Percentiles rank a stretch among this genome's conserved stretches.
Evolutionary conservation across 768 basidiomycete genomes (phyloP).

Genomic region (Leccinum disarticulatum): DNA sequence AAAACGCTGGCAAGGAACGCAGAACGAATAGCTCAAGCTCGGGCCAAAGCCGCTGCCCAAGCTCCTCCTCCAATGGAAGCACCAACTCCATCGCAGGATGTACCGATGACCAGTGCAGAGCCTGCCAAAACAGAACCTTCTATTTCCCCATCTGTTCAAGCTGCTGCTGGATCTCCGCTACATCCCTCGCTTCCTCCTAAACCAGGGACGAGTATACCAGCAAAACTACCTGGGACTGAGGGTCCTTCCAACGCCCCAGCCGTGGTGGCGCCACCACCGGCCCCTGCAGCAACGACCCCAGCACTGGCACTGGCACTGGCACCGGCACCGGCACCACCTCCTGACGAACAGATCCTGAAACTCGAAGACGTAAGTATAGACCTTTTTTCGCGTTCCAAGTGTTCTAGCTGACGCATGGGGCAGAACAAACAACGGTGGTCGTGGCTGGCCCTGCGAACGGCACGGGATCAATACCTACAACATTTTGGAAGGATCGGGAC

Average conservation of each 20-base stretch:
- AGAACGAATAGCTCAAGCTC: conserved; percentile 38
- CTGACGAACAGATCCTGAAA: conserved; percentile 53
- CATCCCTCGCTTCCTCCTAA: conserved; percentile 75
- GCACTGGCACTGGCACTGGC: conserved; percentile 10
- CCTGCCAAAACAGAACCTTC: conserved; percentile 21
- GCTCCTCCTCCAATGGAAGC: conserved; percentile 22
- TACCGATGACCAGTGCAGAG: conserved; percentile 11
- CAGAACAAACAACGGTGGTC: conserved; percentile 77
- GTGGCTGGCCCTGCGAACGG: conserved; percentile 78
- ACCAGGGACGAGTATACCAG: conserved; percentile 47
- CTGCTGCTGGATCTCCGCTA: conserved; percentile 41
- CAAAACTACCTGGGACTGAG: conserved; percentile 32
- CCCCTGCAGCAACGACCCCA: conserved; percentile 16
- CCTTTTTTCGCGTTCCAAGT: neutral
- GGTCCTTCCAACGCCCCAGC: conserved; percentile 28
- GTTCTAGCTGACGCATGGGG: conserved; percentile 12
- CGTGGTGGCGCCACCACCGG: conserved; percentile 11
- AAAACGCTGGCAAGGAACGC: conserved; percentile 39
- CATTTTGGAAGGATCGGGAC: conserved; percentile 81
- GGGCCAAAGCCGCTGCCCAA: conserved; percentile 41
- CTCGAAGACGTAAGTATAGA: conserved; percentile 56
- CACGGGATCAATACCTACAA: conserved; percentile 69
- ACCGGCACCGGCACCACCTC: conserved; percentile 28
- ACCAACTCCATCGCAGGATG: conserved; percentile 19
- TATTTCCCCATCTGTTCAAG: conserved; percentile 3